Base-by-base conservation (phyloP, 768 basidiomycete species). In the Fistulinella prunicolor region DNA sequence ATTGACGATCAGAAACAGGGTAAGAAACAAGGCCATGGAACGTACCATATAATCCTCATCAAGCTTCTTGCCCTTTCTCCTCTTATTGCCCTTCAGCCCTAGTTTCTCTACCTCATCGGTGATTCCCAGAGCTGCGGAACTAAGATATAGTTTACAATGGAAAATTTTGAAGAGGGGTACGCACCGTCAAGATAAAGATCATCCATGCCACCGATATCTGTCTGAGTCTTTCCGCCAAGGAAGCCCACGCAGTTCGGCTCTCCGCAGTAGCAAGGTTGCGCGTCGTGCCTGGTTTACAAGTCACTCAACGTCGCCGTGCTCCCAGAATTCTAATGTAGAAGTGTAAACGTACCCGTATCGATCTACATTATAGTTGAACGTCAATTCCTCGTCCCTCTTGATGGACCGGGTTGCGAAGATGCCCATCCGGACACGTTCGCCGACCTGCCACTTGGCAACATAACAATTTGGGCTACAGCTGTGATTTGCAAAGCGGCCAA, bases 351-450 rank as follows among this genome's bases (percentile, higher is more conserved):
- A 94, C 95, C 95, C 96, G 60, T 99, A 99, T 49, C 96, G 91
- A 68, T 98, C 96, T 34, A 98, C 96, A 65, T 99, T 99, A 66
- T 99, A 99, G 69, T 99, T 98, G 75, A 98, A 98, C 0, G 96
- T 98, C 57, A 97, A 68, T 68, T 97, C 94, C 61, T 96, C 94
- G 53, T 89, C 67, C 62, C 80, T 81, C 63, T 77, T 67, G 55
- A 97, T 85, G 44, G 75, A 54, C 36, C 91, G 78, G 59, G 85
- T 92, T n/a, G 95, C 85, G 60, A 98, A 99, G 58, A 98, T 97
- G 38, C 94, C 96, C 95, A 97, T 97, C 29, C 96, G 85, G 53
- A 98, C 83, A 36, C 86, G 80, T 26, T 79, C 71, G 9, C 89
- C 94, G 24, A 98, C 80, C 4, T 93, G 92, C 96, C 96, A 99